Evolutionary conservation across 1,139 yeast genomes (phyloP), one percentile per base, ranked within the genome.

Genomic region (Geotrichum candidum): DNA sequence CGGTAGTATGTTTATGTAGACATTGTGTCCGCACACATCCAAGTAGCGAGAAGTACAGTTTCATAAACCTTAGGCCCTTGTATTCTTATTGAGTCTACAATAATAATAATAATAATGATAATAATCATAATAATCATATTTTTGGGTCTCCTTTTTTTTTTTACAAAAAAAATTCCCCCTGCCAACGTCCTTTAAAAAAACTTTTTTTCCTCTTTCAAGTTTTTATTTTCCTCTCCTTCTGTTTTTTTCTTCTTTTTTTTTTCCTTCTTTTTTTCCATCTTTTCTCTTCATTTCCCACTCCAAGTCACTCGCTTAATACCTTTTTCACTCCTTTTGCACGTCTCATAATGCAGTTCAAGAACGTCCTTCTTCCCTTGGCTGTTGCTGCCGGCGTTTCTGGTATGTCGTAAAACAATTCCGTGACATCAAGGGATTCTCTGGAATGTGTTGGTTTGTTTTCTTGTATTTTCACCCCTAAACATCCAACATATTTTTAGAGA

Each of bases 331-430:
- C 27, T 6, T n/a, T 23, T 53, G 22, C 18, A 18, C 18, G 45
- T 23, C 7, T 35, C 29, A 27, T 13, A 54, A 55, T 55, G 59
- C 59, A 55, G 31, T 51, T 55, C 56, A 59, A 55, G 22, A 10
- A 25, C 55, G 18, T 59, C 51, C 56, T 53, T 13, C 38, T 52
- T 41, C 51, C 61, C 29, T 13, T 54, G 22, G 61, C 51, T 53
- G 54, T 41, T 53, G 18, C 59, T 51, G 56, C 48, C 35, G 59
- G 45, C 22, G 61, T 52, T 46, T 13, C 45, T 9, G 61, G 33
- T 23, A 25, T 11, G 25, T 46, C 57, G 5, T 48, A 41, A 18
- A n/a, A 41, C 15, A n/a, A n/a, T n/a, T 41, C 18, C 5, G 22
- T 41, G 1, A 41, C 18, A n/a, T 41, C 48, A 2, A 23, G 1